Evolutionary conservation across 192 early-diverging fungal species (phyloP).

Genomic region (Mortierella hygrophila): DNA sequence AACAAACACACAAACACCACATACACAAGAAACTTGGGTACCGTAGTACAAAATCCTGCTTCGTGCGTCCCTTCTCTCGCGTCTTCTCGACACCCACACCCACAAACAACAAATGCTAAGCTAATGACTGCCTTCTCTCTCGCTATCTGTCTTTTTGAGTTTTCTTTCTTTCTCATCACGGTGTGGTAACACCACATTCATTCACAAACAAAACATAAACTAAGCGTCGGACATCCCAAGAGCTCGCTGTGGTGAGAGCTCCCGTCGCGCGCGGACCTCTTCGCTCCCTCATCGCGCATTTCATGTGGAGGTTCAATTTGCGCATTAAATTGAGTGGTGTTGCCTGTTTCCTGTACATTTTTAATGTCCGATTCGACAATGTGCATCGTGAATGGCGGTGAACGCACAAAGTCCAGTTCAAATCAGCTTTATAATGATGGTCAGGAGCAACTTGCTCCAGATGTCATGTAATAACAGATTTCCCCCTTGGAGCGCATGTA

Average conservation of each 20-base stretch:
- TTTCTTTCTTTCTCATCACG: not conserved
- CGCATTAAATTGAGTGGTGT: no score
- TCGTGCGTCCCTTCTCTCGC: not conserved
- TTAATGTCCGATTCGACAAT: no score
- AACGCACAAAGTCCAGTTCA: no score
- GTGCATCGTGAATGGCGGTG: no score
- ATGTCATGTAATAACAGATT: not conserved
- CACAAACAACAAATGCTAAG: not conserved
- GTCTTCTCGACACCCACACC: not conserved
- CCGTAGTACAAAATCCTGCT: not conserved
- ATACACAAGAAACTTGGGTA: not conserved
- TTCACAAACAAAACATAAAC: not conserved
- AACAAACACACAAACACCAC: not conserved
- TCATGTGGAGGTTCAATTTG: no score
- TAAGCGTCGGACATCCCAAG: not conserved
- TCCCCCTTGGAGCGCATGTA: not conserved
- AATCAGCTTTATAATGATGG: no score
- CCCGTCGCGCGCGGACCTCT: not conserved
- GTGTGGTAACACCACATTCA: conserved; percentile 5
- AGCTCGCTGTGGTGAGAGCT: not conserved
- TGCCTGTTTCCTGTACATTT: no score
- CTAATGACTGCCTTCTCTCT: not conserved
- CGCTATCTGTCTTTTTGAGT: not conserved
- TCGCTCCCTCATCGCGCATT: no score
- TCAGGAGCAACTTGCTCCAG: not conserved